phyloP scores from a whole-genome alignment of 2,329 filamentous ascomycete genomes.

The Cladosporium sp. region DNA sequence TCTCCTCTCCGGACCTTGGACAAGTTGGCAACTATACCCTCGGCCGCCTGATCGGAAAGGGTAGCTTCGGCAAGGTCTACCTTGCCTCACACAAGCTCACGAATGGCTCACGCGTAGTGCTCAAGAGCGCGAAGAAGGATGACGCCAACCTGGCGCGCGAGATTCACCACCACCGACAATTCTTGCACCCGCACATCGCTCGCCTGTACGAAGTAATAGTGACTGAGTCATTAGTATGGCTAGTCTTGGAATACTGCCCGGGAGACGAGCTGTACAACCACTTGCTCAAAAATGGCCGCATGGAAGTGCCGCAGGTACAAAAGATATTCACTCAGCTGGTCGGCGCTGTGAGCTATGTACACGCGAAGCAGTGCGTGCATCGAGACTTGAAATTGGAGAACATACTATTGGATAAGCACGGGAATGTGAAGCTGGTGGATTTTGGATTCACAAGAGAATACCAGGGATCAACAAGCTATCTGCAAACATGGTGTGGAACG shows the following conservation, averaged over 20 bases:
- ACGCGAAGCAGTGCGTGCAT: conserved; percentile 92
- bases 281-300: conserved; percentile 79
- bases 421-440: conserved; percentile 96
- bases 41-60: conserved; percentile 90
- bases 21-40: conserved; percentile 94
- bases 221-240: conserved; percentile 91
- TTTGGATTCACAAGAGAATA: conserved; percentile 99
- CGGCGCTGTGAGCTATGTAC: conserved; percentile 91
- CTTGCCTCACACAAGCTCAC: conserved; percentile 94
- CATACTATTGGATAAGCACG: conserved; percentile 91
- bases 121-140: conserved; percentile 96
- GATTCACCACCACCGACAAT: conserved; percentile 97
- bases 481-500: conserved; percentile 97
- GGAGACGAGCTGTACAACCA: conserved; percentile 98
- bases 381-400: conserved; percentile 96
- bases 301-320: conserved; percentile 83
- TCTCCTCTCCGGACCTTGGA: conserved; percentile 85
- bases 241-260: conserved; percentile 94
- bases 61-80: conserved; percentile 98
- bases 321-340: conserved; percentile 95
- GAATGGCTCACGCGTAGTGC: conserved; percentile 97
- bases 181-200: conserved; percentile 95
- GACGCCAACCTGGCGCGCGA: conserved; percentile 95
- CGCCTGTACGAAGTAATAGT: conserved; percentile 97
- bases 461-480: conserved; percentile 87